Conservation (phyloP, 202 grass and related monocot species). For the Cymbopogon flexuosus region DNA sequence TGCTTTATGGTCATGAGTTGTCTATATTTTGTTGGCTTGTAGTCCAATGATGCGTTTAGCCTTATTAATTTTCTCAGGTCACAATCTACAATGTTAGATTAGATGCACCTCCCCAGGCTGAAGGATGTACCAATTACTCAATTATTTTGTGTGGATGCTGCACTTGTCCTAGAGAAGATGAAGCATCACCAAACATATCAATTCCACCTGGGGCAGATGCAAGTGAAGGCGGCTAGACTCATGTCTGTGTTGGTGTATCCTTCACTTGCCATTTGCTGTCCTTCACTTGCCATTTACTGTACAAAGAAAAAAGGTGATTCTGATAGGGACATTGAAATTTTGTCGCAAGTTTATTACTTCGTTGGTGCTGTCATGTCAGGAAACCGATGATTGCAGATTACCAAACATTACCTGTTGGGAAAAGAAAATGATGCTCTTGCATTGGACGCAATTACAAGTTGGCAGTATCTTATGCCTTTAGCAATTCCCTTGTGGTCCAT, state of each 20-base stretch:
- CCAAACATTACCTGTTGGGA: slow-evolving; percentile 20
- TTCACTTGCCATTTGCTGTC: slow-evolving; percentile 14
- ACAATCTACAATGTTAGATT: slow-evolving; percentile 14
- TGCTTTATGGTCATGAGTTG: slow-evolving; percentile 35
- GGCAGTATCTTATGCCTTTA: slow-evolving; percentile 24
- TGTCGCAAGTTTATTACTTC: neutral
- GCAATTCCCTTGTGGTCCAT: slow-evolving; percentile 23
- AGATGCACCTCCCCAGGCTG: slow-evolving; percentile 10
- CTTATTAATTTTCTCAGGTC: slow-evolving; percentile 19
- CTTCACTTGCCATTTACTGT: slow-evolving; percentile 12
- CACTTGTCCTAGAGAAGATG: slow-evolving; percentile 21
- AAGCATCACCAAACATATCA: neutral
- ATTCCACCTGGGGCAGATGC: neutral
- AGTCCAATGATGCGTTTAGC: slow-evolving; percentile 23
- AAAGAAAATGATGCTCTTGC: slow-evolving; percentile 13
- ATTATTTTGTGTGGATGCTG: slow-evolving; percentile 19
- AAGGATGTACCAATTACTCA: neutral
- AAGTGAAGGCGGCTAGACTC: neutral
- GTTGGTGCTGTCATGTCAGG: slow-evolving; percentile 13
- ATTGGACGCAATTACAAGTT: slow-evolving; percentile 7
- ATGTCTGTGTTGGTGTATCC: neutral
- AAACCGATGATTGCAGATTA: slow-evolving; percentile 20
- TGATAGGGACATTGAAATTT: neutral
- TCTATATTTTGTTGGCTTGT: slow-evolving; percentile 45
- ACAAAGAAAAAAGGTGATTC: neutral